phyloP scores from a whole-genome alignment of 2,329 filamentous ascomycete species.

The Onygenales sp. region DNA sequence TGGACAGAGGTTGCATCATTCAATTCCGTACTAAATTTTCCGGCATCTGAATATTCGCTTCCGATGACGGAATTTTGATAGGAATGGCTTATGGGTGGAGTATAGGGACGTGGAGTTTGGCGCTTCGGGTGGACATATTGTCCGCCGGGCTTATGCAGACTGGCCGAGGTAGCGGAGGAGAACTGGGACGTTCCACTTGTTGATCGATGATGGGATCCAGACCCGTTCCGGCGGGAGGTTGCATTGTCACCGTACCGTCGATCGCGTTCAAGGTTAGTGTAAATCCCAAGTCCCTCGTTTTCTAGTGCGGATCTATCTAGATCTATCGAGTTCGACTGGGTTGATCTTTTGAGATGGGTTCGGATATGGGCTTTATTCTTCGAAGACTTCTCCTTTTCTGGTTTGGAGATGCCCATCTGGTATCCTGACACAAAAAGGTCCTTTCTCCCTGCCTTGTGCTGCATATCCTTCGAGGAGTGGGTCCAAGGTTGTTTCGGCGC shows the following conservation, averaged over 20 bases:
- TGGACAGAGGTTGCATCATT: conserved; percentile 5
- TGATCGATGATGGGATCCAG: conserved; percentile 41
- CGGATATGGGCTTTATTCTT: conserved; percentile 39
- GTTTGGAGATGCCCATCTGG: background rate
- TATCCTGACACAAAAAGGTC: background rate
- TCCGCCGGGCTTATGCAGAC: conserved; percentile 39
- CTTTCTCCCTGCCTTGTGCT: background rate
- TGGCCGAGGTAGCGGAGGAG: conserved; percentile 35
- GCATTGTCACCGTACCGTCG: conserved; percentile 26
- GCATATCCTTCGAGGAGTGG: conserved; percentile 1
- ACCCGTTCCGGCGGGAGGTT: conserved; percentile 27
- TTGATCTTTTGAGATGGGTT: conserved; percentile 46
- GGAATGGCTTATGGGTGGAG: conserved; percentile 42
- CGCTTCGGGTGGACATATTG: conserved; percentile 48
- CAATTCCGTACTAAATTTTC: conserved; percentile 22
- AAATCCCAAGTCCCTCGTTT: conserved; percentile 49
- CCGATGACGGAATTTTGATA: conserved; percentile 41
- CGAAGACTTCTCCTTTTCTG: conserved; percentile 3
- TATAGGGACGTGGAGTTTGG: conserved; percentile 45
- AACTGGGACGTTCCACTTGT: conserved; percentile 47
- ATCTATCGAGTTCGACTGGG: conserved; percentile 41
- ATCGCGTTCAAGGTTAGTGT: conserved; percentile 25
- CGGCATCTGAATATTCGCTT: conserved; percentile 31
- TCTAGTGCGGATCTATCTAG: conserved; percentile 46
- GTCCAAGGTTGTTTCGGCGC: conserved; percentile 1